phyloP scores from a whole-genome alignment of 2,329 filamentous ascomycete genomes.

The Trichoderma koningiopsis region DNA sequence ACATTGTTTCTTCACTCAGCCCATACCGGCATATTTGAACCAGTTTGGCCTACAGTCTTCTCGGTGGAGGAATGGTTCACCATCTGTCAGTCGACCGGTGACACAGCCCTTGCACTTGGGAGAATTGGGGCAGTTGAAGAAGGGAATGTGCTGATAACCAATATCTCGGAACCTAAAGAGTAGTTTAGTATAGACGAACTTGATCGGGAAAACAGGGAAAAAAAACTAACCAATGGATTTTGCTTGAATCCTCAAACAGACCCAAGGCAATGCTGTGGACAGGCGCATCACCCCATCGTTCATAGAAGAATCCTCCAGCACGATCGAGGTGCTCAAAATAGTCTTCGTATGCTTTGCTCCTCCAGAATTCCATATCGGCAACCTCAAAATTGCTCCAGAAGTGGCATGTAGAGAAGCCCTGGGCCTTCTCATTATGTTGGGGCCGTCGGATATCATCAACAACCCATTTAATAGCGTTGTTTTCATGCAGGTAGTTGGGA shows the following conservation, averaged over 20 bases:
- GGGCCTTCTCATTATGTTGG: constrained; percentile 75
- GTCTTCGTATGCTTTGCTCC: constrained; percentile 85
- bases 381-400: constrained; percentile 99
- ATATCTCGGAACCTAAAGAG: constrained; percentile 93
- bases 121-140: constrained; percentile 98
- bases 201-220: background rate
- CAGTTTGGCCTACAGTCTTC: constrained; percentile 96
- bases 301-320: constrained; percentile 96
- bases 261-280: constrained; percentile 94
- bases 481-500: constrained; percentile 75
- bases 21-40: constrained; percentile 92
- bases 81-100: constrained; percentile 86
- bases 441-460: constrained; percentile 76
- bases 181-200: constrained; percentile 19
- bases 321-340: constrained; percentile 98
- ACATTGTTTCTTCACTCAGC: constrained; percentile 46
- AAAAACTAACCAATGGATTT: constrained; percentile 83
- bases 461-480: constrained; percentile 87
- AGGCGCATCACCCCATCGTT: constrained; percentile 96
- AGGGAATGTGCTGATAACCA: constrained; percentile 96
- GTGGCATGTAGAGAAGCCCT: constrained; percentile 96
- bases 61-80: constrained; percentile 78
- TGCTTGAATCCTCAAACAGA: constrained; percentile 85
- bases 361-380: constrained; percentile 89
- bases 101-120: constrained; percentile 88